Evolutionary conservation across 2,329 filamentous ascomycete species (phyloP).

Genomic region (Hypoxylon sp.): DNA sequence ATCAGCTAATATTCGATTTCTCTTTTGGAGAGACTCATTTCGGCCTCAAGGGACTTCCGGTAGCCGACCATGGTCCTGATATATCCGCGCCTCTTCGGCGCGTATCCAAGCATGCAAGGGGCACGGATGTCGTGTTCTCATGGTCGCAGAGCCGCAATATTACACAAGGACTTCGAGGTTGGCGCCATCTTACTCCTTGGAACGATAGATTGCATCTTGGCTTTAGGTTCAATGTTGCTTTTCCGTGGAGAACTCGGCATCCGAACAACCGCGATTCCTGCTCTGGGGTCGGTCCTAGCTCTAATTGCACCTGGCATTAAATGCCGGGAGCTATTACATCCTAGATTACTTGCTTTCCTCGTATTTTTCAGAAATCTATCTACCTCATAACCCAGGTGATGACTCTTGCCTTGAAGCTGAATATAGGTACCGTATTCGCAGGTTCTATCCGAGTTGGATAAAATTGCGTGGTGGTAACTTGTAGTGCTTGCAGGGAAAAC

Average conservation of each 20-base stretch:
- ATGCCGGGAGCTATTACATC: background rate
- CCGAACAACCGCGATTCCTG: slow-evolving; percentile 3
- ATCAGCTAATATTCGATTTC: background rate
- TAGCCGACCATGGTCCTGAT: background rate
- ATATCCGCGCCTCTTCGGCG: slow-evolving; percentile 8
- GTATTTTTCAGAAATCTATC: background rate
- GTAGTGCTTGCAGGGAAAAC: background rate
- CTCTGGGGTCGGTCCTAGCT: background rate
- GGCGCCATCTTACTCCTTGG: background rate
- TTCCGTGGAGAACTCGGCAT: background rate
- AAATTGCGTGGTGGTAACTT: background rate
- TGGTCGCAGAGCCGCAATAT: slow-evolving; percentile 30
- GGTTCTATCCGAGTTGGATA: background rate
- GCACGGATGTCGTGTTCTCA: slow-evolving; percentile 12
- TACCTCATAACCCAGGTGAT: background rate
- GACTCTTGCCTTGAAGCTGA: background rate
- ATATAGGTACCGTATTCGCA: background rate
- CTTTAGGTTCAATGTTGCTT: background rate
- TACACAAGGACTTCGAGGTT: slow-evolving; percentile 1
- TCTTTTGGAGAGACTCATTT: slow-evolving; percentile 5
- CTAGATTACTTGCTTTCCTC: background rate
- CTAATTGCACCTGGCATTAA: background rate
- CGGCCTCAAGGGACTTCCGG: slow-evolving; percentile 1
- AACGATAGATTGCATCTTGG: background rate
- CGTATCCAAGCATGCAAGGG: slow-evolving; percentile 22